Conservation (phyloP, 805 yeast species). For the Zygoascus ofunaensis region DNA sequence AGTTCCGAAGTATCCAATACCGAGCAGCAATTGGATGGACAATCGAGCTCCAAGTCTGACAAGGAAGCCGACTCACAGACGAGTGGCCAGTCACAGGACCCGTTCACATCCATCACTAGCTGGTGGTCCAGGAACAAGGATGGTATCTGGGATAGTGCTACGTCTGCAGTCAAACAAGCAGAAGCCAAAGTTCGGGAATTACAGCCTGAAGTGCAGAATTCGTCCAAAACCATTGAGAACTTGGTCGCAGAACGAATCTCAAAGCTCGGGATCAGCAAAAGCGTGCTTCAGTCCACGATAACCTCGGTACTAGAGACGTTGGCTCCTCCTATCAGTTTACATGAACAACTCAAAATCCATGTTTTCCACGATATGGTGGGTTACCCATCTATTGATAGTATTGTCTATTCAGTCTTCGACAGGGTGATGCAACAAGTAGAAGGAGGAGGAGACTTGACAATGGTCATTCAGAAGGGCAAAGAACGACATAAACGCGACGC, state of each 20-base stretch:
- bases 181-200: slow-evolving; percentile 33
- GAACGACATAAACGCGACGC: slow-evolving; percentile 31
- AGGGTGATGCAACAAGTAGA: slow-evolving; percentile 61
- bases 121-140: slow-evolving; percentile 32
- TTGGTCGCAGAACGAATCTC: slow-evolving; percentile 14
- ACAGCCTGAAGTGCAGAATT: slow-evolving; percentile 24
- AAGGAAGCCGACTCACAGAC: neutral
- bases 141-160: slow-evolving; percentile 33
- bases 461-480: slow-evolving; percentile 40
- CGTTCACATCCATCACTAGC: slow-evolving; percentile 25
- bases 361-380: slow-evolving; percentile 40
- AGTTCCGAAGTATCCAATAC: neutral
- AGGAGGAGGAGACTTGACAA: slow-evolving; percentile 51
- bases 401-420: slow-evolving; percentile 43
- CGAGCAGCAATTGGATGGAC: neutral
- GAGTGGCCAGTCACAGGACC: slow-evolving; percentile 20
- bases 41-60: neutral
- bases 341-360: slow-evolving; percentile 35
- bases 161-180: slow-evolving; percentile 34
- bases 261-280: slow-evolving; percentile 13
- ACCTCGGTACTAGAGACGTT: slow-evolving; percentile 33
- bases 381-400: slow-evolving; percentile 38
- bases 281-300: slow-evolving; percentile 26
- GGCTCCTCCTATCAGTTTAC: slow-evolving; percentile 37
- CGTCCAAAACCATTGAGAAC: slow-evolving; percentile 17